Evolutionary conservation across 176 grass and related monocot genomes (phyloP), one percentile per base, ranked within the genome.

Genomic region (Oryza longistaminata): DNA sequence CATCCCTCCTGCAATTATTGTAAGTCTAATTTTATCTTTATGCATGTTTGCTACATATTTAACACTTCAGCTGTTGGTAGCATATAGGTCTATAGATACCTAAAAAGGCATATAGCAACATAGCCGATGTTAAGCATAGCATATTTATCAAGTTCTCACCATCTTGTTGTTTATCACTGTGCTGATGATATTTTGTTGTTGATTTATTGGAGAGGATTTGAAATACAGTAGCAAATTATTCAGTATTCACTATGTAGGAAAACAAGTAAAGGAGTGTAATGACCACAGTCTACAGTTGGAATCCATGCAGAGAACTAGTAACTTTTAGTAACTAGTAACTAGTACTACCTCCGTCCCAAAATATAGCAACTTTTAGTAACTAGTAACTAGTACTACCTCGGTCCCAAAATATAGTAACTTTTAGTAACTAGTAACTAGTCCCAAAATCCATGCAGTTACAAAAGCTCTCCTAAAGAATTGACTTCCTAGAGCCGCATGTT

Each of bases 1-100:
- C 81, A 97, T 97, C 10, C 94, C 94, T 40, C 94, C 90, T 31
- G 94, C 94, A 89, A 43, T 97, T 77, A 79, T 97, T 88, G 94
- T 97, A 92, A 93, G 92, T 88, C 44, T 74, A 21, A 1, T 45
- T 17, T 84, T 80, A 26, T 58, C 22, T 40, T 64, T 79, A 64
- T 19, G 27, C 46, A 31, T 58, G n/a, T 60, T 33, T 62, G n/a
- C 11, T 62, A 62, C 19, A 62, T 62, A n/a, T 53, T 7, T 62
- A 62, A n/a, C n/a, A 22, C 9, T 62, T 24, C 7, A 22, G 9
- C 58, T 62, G n/a, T 61, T 61, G 55, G 19, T 61, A 61, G 19
- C 7, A 22, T n/a, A 61, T 61, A 61, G 55, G 19, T 21, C 21
- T 61, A 61, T 61, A 19, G 6, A 7, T 22, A 61, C 55, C n/a